Percentiles rank a stretch among this genome's conserved stretches.
These are phyloP conservation scores for Saccharomyces hybrid DNA, from an alignment of 1,139 yeast species.

Conservation along the genomic window DNA sequence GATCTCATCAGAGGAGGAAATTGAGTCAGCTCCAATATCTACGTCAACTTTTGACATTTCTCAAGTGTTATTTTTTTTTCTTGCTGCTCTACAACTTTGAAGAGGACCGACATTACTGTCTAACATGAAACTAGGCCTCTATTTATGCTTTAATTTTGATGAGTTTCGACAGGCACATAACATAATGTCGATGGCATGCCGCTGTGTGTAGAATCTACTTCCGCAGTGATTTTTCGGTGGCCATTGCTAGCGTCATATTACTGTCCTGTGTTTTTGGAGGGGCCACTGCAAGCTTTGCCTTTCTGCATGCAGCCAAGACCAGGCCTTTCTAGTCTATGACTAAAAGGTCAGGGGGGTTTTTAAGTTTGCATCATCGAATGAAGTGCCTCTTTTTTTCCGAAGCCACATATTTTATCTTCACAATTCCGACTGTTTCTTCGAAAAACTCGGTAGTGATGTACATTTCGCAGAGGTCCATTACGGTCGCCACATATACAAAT, in stretches of 20 bases:
- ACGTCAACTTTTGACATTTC: background rate
- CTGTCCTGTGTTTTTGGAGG: background rate
- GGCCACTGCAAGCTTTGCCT: background rate
- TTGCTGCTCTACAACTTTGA: background rate
- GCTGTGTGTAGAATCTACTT: too few relatives aligned
- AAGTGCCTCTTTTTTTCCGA: background rate
- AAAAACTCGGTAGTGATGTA: background rate
- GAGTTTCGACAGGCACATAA: background rate
- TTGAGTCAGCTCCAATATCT: background rate
- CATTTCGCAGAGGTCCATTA: background rate
- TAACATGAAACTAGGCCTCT: background rate
- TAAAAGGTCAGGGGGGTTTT: background rate
- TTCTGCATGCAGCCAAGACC: too few relatives aligned
- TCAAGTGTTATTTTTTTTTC: background rate
- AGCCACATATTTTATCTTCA: background rate
- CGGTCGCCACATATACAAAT: background rate
- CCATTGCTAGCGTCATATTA: background rate
- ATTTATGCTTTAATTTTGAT: background rate
- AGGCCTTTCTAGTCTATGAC: background rate
- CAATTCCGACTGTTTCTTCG: background rate
- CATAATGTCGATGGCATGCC: too few relatives aligned
- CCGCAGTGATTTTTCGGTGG: too few relatives aligned
- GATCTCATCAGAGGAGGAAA: background rate
- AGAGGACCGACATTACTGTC: background rate
- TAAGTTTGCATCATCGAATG: background rate